Conservation (phyloP, 75 land plant genomes). For the Cunninghamia lanceolata region DNA sequence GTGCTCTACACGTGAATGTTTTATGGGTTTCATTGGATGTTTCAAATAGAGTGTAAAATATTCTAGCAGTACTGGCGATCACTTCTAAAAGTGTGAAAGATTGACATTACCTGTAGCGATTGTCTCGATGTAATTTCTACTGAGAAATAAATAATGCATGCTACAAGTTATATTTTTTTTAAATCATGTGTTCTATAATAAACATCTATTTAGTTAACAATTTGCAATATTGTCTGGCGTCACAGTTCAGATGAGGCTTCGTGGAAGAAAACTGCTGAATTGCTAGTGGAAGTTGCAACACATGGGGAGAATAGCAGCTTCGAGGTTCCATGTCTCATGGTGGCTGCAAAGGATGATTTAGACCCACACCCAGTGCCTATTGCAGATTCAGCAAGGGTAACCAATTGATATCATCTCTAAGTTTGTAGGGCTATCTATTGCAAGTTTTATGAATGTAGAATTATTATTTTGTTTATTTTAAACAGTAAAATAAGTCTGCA, state of each 20-base stretch:
- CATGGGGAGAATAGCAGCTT: slow-evolving; percentile 87
- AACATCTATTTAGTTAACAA: background rate
- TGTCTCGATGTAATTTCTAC: background rate
- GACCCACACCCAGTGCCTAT: slow-evolving; percentile 69
- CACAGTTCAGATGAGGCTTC: slow-evolving; percentile 82
- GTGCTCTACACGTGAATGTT: no score
- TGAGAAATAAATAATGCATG: background rate
- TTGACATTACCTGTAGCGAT: background rate
- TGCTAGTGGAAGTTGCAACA: slow-evolving; percentile 78
- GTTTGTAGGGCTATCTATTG: background rate
- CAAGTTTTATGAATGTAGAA: background rate
- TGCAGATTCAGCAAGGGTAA: slow-evolving; percentile 85
- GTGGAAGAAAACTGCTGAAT: slow-evolving; percentile 68
- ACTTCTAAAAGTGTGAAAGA: no score
- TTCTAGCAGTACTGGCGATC: no score
- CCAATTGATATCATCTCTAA: background rate
- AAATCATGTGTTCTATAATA: background rate
- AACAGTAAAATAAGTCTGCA: background rate
- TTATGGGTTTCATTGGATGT: no score
- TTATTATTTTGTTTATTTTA: background rate
- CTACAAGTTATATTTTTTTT: background rate
- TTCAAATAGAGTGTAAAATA: no score
- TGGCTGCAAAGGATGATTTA: slow-evolving; percentile 96
- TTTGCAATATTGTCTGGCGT: background rate
- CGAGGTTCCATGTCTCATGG: slow-evolving; percentile 95